phyloP scores from a whole-genome alignment of 176 grass and related monocot species.

The Bolboschoenus planiculmis region DNA sequence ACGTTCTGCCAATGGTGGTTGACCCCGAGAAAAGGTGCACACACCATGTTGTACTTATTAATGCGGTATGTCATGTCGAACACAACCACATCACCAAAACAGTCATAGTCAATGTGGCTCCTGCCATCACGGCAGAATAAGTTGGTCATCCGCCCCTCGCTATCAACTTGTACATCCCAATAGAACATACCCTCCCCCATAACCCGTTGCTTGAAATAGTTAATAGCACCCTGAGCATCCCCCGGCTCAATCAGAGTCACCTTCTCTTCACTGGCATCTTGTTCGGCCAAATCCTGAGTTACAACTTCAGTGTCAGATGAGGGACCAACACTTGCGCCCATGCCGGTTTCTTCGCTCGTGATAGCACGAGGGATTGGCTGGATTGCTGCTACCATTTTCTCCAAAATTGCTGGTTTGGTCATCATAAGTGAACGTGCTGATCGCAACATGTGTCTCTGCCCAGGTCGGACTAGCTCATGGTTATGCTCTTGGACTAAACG shows the following conservation, averaged over 20 bases:
- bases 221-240: conserved; percentile 42
- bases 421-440: conserved; percentile 67
- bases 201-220: conserved; percentile 51
- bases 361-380: conserved; percentile 38
- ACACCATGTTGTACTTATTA: conserved; percentile 60
- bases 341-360: conserved; percentile 30
- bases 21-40: conserved; percentile 64
- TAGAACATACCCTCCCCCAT: conserved; percentile 63
- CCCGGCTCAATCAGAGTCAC: conserved; percentile 43
- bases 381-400: conserved; percentile 69
- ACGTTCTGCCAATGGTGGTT: conserved; percentile 65
- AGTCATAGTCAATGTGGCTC: conserved; percentile 54
- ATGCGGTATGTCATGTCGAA: conserved; percentile 62
- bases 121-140: conserved; percentile 69
- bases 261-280: conserved; percentile 41
- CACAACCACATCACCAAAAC: conserved; percentile 64
- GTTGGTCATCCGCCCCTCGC: conserved; percentile 48
- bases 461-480: conserved; percentile 58
- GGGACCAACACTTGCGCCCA: conserved; percentile 8
- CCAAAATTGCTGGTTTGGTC: conserved; percentile 54
- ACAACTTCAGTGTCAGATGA: conserved; percentile 7
- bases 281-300: background rate
- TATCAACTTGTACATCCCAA: conserved; percentile 68
- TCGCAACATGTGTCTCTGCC: conserved; percentile 66
- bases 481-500: conserved; percentile 72